Percentiles rank a stretch among this genome's conserved stretches.
Evolutionary conservation across 1,139 yeast species (phyloP).

Genomic region (Suhomyces guaymorum): DNA sequence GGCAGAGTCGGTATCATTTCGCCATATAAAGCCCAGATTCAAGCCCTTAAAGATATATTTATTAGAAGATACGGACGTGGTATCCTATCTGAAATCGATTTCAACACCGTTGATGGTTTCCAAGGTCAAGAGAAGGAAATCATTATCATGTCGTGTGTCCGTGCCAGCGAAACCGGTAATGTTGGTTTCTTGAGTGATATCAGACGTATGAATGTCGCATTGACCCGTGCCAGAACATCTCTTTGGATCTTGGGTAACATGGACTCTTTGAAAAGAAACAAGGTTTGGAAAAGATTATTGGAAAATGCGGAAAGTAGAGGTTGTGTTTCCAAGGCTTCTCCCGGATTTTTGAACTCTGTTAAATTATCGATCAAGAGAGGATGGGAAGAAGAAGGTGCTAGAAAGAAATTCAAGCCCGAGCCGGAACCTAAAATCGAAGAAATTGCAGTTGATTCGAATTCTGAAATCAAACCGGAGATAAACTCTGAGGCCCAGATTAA

Average conservation of each 20-base stretch:
- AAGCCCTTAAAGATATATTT: constrained; percentile 58
- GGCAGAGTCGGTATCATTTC: constrained; percentile 90
- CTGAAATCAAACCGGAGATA: too few relatives aligned
- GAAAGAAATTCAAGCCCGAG: constrained; percentile 9
- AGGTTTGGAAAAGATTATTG: constrained; percentile 69
- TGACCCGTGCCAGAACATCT: constrained; percentile 90
- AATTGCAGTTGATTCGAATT: background rate
- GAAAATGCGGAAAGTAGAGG: constrained; percentile 59
- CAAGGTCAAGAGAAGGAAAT: constrained; percentile 98
- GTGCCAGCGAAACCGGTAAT: constrained; percentile 68
- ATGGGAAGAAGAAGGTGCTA: background rate
- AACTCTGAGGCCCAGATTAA: too few relatives aligned
- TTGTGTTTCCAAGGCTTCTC: constrained; percentile 33
- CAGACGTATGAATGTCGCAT: constrained; percentile 93
- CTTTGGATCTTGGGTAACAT: constrained; percentile 90
- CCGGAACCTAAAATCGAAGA: background rate
- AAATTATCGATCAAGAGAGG: constrained; percentile 3
- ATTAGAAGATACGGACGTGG: constrained; percentile 58
- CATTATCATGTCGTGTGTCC: constrained; percentile 90
- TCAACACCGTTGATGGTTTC: constrained; percentile 95
- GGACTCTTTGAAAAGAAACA: constrained; percentile 58
- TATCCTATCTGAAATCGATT: constrained; percentile 70
- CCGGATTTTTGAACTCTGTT: constrained; percentile 34
- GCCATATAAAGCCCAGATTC: constrained; percentile 89
- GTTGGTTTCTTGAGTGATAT: constrained; percentile 90